Percentiles rank a stretch among this genome's conserved stretches.
Evolutionary conservation across 129 eudicot species (phyloP).

Genomic region (Centaurea solstitialis): DNA sequence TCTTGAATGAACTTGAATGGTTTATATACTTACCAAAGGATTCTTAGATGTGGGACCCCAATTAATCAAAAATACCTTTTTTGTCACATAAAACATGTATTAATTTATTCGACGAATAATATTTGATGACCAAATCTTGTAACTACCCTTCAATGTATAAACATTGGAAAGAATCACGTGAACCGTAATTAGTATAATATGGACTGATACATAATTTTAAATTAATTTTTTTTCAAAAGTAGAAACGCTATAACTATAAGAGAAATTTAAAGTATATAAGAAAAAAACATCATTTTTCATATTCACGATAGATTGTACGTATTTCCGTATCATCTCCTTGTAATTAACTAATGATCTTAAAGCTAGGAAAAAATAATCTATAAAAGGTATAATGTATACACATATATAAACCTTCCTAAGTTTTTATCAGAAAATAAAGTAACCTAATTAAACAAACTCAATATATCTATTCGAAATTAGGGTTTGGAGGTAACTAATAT

Average conservation of each 20-base stretch:
- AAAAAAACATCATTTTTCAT: neutral
- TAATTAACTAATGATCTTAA: neutral
- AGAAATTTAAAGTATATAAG: neutral
- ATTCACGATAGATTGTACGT: neutral
- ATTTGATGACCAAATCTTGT: neutral
- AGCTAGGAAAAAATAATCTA: neutral
- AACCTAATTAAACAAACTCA: too few species aligned
- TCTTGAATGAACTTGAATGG: slow-evolving; percentile 31
- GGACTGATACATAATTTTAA: too few species aligned
- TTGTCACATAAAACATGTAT: slow-evolving; percentile 19
- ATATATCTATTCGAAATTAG: too few species aligned
- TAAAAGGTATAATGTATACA: too few species aligned
- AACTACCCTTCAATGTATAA: neutral
- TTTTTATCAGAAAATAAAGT: too few species aligned
- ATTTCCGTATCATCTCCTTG: neutral
- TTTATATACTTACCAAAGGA: slow-evolving; percentile 49
- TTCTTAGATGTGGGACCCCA: slow-evolving; percentile 33
- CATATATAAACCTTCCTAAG: too few species aligned
- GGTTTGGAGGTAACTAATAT: neutral
- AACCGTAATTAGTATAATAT: too few species aligned
- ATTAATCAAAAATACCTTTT: neutral
- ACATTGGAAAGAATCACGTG: neutral
- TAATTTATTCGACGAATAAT: neutral
- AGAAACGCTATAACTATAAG: neutral
- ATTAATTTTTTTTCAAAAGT: neutral